A percentile compares a stretch with the other conserved stretches of the same genome.
phyloP scores from a whole-genome alignment of 2,329 filamentous ascomycete species.

The Chaetomium olivaceum region DNA sequence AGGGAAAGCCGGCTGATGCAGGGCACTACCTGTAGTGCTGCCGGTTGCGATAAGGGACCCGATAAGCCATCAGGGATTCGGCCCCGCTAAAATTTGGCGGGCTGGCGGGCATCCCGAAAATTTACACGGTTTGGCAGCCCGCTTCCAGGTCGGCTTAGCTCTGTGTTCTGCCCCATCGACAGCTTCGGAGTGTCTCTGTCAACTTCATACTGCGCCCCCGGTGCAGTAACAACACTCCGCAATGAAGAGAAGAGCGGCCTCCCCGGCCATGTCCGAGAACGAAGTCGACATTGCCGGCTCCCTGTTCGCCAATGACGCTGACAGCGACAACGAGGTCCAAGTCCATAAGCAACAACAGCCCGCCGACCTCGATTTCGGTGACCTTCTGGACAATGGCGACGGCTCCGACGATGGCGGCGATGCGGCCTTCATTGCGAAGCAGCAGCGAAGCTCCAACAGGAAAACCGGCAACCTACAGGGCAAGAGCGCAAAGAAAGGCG shows the following conservation, averaged over 20 bases:
- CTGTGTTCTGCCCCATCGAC: background rate
- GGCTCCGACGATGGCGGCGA: constrained; percentile 63
- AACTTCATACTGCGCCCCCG: constrained; percentile 5
- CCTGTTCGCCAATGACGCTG: constrained; percentile 65
- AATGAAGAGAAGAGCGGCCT: constrained; percentile 74
- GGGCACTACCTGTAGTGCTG: background rate
- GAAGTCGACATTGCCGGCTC: constrained; percentile 87
- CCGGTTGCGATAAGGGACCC: constrained; percentile 8
- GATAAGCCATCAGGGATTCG: constrained; percentile 30
- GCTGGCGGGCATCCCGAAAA: constrained; percentile 24
- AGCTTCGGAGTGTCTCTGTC: background rate
- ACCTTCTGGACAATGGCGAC: constrained; percentile 61
- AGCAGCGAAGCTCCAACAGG: constrained; percentile 83
- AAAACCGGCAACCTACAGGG: constrained; percentile 82
- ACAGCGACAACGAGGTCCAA: constrained; percentile 47
- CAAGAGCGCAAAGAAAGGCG: constrained; percentile 87
- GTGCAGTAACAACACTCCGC: constrained; percentile 17
- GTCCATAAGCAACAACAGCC: constrained; percentile 39
- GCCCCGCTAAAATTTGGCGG: constrained; percentile 32
- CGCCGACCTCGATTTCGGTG: constrained; percentile 58
- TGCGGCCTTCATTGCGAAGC: constrained; percentile 85
- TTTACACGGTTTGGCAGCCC: constrained; percentile 11
- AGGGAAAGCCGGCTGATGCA: background rate
- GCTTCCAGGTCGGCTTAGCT: background rate
- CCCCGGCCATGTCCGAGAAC: constrained; percentile 82